Conservation (phyloP, 352 stramenopile species). For the Phytopythium sindhum region DNA sequence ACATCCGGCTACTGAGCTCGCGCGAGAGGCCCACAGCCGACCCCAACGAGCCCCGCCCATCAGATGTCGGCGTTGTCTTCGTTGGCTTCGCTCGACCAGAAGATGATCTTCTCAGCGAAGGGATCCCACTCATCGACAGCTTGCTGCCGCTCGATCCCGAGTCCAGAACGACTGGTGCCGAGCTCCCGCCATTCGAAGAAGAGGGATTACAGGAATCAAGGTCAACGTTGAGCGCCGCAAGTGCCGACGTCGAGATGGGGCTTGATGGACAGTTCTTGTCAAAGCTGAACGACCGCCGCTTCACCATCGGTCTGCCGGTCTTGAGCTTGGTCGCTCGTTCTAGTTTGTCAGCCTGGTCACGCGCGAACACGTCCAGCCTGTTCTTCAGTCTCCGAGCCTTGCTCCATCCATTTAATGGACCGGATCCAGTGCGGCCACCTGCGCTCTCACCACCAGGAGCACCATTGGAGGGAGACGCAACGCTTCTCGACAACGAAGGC, state of each 20-base stretch:
- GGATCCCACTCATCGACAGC: conserved; percentile 13
- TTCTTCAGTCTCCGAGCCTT: conserved; percentile 46
- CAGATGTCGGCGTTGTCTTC: not conserved
- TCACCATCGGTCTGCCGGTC: conserved; percentile 18
- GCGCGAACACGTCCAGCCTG: conserved; percentile 27
- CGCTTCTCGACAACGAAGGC: not conserved
- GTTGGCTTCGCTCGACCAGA: not conserved
- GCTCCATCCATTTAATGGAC: conserved; percentile 16
- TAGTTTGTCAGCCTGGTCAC: conserved; percentile 32
- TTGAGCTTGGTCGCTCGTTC: conserved; percentile 13
- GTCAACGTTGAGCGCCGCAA: conserved; percentile 20
- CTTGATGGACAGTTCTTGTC: conserved; percentile 32
- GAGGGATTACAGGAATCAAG: not conserved
- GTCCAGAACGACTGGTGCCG: not conserved
- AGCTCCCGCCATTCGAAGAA: not conserved
- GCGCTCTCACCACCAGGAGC: conserved; percentile 10
- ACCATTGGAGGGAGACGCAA: not conserved
- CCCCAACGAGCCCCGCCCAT: not conserved
- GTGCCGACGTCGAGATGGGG: conserved; percentile 19
- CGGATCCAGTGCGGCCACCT: conserved; percentile 6
- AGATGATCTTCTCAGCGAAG: conserved; percentile 13
- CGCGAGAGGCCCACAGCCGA: not conserved
- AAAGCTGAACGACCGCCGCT: conserved; percentile 40
- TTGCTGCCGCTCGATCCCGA: not conserved
- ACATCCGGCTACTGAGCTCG: conserved; percentile 8